Base-by-base conservation (phyloP, 164 flowering plant species). In the Platanus orientalis region DNA sequence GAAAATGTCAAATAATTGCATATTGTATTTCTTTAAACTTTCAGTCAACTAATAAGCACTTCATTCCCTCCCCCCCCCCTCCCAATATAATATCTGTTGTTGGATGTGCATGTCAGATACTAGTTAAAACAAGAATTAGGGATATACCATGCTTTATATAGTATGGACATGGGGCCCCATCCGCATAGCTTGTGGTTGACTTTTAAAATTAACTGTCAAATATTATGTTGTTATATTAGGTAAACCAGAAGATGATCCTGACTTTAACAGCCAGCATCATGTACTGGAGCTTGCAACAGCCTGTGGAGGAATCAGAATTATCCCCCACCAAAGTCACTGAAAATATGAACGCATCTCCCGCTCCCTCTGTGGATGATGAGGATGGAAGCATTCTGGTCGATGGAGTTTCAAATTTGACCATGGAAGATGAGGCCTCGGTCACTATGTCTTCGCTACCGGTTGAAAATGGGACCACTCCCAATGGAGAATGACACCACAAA, bases 181-280 rank as follows among this genome's bases (percentile, higher is more conserved):
- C n/a, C n/a, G n/a, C n/a, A n/a, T n/a, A n/a, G 42, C 39, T 9
- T 36, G 12, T 10, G 42, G 9, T 36, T 36, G 42, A 36, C 12
- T 36, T 36, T 36, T 36, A 36, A 36, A 1, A 1, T 36, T 14
- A 36, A 36, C 42, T 36, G 42, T 36, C 7, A 7, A 36, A 47
- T 44, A 42, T 24, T 54, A 7, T 55, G 2, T 25, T 68, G 39
- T 21, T 61, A 34, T 64, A 58, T 39, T 87, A 89, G 98, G 98
- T 89, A 55, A 92, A 89, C 76, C 92, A 83, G 74, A 92, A 89
- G 82, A 92, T 92, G 98, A 82, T 92, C 57, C 85, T 92, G 17
- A 83, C 87, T 39, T 69, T 92, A 19, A 78, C 92, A 16, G 96
- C 97, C 59, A 84, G 98, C 75, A 81, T 92, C 57, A 89, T 92